A percentile compares a stretch with the other conserved stretches of the same genome.
phyloP scores from a whole-genome alignment of 306 rosid genomes.

The Pachyrhizus erosus region DNA sequence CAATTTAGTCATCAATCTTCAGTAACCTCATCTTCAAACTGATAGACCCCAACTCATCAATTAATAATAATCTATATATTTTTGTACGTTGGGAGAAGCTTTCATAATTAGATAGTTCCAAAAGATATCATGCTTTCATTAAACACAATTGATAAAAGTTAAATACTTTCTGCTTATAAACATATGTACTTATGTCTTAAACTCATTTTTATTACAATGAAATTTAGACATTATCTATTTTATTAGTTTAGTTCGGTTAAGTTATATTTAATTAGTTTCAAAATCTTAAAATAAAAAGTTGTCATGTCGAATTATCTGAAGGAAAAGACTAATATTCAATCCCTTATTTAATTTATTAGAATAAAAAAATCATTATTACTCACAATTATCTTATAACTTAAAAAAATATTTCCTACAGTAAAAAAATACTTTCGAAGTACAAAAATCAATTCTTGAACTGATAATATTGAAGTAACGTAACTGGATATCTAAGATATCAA shows the following conservation, averaged over 20 bases:
- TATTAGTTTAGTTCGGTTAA: neutral
- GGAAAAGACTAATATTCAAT: neutral
- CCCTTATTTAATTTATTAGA: no score
- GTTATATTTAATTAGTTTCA: neutral
- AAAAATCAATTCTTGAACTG: no score
- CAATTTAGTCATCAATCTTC: slow-evolving; percentile 12
- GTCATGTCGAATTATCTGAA: neutral
- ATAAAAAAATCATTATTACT: no score
- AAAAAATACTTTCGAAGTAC: no score
- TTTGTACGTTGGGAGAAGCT: neutral
- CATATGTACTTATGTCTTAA: no score
- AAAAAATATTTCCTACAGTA: no score
- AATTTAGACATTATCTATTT: neutral
- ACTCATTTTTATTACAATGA: neutral
- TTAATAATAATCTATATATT: neutral
- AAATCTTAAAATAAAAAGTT: neutral
- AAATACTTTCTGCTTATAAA: neutral
- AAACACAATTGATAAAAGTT: neutral
- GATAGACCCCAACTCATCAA: neutral
- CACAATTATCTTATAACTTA: no score
- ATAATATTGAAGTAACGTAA: no score
- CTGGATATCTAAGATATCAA: no score
- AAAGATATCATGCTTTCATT: neutral
- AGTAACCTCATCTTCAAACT: neutral
- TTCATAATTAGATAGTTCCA: neutral